Evolutionary conservation across 2,329 filamentous ascomycete species (phyloP).

Genomic region (Phialemoniopsis sp.): DNA sequence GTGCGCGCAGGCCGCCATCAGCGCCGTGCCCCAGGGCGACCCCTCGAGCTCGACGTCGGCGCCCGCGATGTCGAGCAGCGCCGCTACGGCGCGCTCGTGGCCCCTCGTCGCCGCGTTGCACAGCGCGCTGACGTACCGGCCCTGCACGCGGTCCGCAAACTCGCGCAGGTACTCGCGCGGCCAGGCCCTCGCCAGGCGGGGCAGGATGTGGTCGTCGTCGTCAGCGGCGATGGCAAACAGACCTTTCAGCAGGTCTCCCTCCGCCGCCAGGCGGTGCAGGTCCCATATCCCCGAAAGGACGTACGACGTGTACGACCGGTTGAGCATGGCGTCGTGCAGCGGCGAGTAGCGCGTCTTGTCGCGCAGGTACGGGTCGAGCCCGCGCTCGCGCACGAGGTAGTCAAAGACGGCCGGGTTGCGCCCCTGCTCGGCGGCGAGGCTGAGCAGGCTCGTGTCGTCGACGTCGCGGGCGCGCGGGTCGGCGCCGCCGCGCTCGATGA

Average conservation of each 20-base stretch:
- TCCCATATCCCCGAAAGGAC: conserved; percentile 5
- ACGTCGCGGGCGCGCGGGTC: not conserved
- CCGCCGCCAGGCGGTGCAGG: conserved; percentile 2
- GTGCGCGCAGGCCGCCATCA: conserved; percentile 10
- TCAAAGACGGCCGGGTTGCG: conserved; percentile 5
- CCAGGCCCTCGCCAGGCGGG: conserved; percentile 3
- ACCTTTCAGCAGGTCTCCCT: conserved; percentile 1
- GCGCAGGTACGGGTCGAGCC: conserved; percentile 7
- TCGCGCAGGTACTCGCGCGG: not conserved
- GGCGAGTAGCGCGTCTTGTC: conserved; percentile 6
- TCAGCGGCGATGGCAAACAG: conserved; percentile 3
- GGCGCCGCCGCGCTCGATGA: conserved; percentile 2
- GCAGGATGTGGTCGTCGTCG: not conserved
- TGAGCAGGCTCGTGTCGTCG: conserved; percentile 6
- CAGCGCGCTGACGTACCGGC: conserved; percentile 2
- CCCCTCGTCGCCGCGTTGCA: conserved; percentile 3
- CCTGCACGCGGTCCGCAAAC: conserved; percentile 2
- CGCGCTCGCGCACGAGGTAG: conserved; percentile 6
- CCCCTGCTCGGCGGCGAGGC: conserved; percentile 3
- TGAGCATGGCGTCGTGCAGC: conserved; percentile 3
- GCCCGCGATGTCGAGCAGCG: conserved; percentile 4
- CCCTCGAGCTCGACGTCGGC: conserved; percentile 8
- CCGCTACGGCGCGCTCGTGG: not conserved
- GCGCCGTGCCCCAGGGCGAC: conserved; percentile 8
- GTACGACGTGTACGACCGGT: conserved; percentile 1